Evolutionary conservation across 805 yeast species (phyloP), one percentile per base, ranked within the genome.

Genomic region (Lipomyces yamadae): DNA sequence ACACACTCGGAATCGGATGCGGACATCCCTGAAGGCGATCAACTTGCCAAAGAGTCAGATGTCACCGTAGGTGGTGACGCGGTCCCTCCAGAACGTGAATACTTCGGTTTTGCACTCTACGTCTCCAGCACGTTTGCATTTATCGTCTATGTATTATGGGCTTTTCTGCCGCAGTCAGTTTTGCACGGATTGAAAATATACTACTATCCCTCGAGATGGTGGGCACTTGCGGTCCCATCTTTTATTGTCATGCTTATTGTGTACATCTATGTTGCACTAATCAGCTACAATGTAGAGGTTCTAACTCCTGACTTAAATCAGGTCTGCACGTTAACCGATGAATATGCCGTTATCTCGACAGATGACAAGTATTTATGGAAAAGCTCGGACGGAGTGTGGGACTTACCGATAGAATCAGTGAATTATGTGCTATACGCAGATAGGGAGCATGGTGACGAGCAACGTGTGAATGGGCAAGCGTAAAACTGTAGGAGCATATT

Each of bases 171-270:
- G 0, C 84, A 85, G 50, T 68, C 74, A n/a, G 72, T 84, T 45
- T 83, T 89, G 54, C 82, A 86, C 64, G 72, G 72, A 7, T 70
- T 86, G 37, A 87, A 86, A 18, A 85, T 89, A 24, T 85, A 83
- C 73, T 92, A 87, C 76, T 90, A 88, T 72, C 98, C 98, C 0
- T 90, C 94, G 39, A 82, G 96, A 71, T 90, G 93, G 87, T 95
- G 98, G 99, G 88, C 96, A 1, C 75, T 90, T 45, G 90, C 91
- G 1, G 76, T 90, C 1, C 97, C 97, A 3, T 82, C 91, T 13
- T 85, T 85, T 70, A 82, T 88, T 4, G 78, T 94, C 37, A 86
- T 91, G 82, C 76, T 82, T 10, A 87, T 93, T 92, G 78, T 88
- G 18, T 92, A 85, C 74, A 84, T 83, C 0, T 94, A 93, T 76